Percentiles rank a stretch among this genome's conserved stretches.
phyloP scores from a whole-genome alignment of 345 rosid genomes.

The Erysimum cheiranthoides region DNA sequence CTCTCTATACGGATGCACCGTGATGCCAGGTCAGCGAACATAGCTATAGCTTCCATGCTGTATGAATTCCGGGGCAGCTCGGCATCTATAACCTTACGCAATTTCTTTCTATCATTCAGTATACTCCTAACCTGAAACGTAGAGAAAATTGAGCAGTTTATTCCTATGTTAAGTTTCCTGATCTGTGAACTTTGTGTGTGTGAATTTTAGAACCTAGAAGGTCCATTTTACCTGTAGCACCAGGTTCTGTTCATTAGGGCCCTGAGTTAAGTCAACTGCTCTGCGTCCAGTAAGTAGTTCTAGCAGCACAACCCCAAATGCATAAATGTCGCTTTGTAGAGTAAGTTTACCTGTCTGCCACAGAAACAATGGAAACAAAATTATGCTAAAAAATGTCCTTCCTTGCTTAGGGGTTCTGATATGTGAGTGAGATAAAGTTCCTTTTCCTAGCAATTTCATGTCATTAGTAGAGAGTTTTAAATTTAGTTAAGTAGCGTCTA shows the following conservation, averaged over 20 bases:
- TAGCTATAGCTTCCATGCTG: constrained; percentile 78
- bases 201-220: constrained; percentile 24
- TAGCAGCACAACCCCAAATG: constrained; percentile 94
- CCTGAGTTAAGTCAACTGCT: constrained; percentile 90
- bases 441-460: background rate
- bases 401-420: constrained; percentile 19
- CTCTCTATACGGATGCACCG: constrained; percentile 91
- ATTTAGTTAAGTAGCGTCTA: constrained; percentile 6
- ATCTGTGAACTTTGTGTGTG: background rate
- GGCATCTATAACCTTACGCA: constrained; percentile 85
- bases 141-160: constrained; percentile 33
- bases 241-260: constrained; percentile 85
- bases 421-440: constrained; percentile 9
- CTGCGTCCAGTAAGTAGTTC: constrained; percentile 96
- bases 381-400: constrained; percentile 1
- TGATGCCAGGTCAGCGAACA: constrained; percentile 93
- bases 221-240: constrained; percentile 74
- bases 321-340: constrained; percentile 93
- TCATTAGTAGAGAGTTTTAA: background rate
- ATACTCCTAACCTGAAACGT: constrained; percentile 76
- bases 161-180: constrained; percentile 8
- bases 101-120: constrained; percentile 77
- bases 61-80: constrained; percentile 73
- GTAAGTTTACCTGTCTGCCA: constrained; percentile 95
- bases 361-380: background rate